phyloP scores from a whole-genome alignment of 2,329 filamentous ascomycete species.

The Diaporthe amygdali region DNA sequence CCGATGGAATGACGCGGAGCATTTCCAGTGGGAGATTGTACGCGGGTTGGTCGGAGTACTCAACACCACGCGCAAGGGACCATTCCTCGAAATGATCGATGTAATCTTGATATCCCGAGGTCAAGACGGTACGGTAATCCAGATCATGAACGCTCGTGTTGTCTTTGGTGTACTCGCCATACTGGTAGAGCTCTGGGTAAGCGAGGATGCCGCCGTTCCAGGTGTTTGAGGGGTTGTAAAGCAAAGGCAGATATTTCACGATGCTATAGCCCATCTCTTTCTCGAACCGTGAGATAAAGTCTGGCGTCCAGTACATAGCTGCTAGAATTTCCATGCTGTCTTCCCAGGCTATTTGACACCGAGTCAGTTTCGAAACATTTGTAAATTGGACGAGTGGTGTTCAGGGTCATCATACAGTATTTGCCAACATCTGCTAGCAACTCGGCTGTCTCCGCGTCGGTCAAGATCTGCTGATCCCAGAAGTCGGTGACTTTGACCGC shows the following conservation, averaged over 20 bases:
- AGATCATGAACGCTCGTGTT: conserved; percentile 4
- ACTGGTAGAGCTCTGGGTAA: conserved; percentile 11
- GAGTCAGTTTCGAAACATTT: neutral
- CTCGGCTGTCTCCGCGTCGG: neutral
- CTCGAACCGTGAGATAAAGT: conserved; percentile 36
- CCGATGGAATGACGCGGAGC: conserved; percentile 40
- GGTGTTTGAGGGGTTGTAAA: conserved; percentile 24
- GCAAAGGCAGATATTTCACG: conserved; percentile 37
- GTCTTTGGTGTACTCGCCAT: neutral
- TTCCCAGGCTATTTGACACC: conserved; percentile 32
- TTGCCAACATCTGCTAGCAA: neutral
- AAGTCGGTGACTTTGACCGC: conserved; percentile 41
- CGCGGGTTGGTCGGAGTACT: conserved; percentile 43
- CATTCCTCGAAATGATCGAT: conserved; percentile 36
- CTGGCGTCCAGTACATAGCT: conserved; percentile 42
- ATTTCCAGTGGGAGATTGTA: conserved; percentile 50
- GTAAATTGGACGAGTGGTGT: neutral
- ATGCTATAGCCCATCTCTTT: conserved; percentile 39
- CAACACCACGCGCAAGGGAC: conserved; percentile 36
- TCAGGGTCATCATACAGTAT: neutral
- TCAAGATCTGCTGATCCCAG: conserved; percentile 37
- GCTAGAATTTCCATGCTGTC: conserved; percentile 40
- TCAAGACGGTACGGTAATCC: neutral
- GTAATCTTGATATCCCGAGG: conserved; percentile 31
- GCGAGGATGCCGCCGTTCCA: neutral